Conservation (phyloP, 805 yeast genomes). For the Naumovozyma castellii region DNA sequence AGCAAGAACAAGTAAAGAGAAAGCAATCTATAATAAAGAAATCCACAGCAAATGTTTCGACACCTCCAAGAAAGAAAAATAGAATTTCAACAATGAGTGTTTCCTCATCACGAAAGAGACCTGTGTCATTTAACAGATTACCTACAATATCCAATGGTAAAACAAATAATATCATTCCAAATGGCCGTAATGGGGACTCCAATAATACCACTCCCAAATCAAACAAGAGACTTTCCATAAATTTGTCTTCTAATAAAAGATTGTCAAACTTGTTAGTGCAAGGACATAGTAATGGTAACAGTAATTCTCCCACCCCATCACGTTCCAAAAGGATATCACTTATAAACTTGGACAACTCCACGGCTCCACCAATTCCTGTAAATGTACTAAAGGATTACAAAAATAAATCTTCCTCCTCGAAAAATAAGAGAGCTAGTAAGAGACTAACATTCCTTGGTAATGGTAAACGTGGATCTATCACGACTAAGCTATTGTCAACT, state of each 20-base stretch:
- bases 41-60: conserved; percentile 7
- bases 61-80: conserved; percentile 30
- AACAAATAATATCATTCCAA: conserved; percentile 10
- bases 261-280: conserved; percentile 11
- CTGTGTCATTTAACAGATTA: conserved; percentile 37
- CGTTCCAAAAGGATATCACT: conserved; percentile 21
- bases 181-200: no score
- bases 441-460: conserved; percentile 32
- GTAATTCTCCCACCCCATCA: conserved; percentile 26
- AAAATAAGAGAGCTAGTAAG: conserved; percentile 19
- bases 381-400: conserved; percentile 17
- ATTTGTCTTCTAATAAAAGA: conserved; percentile 23
- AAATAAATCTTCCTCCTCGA: conserved; percentile 1
- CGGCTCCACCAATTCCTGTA: conserved; percentile 22
- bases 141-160: conserved; percentile 20
- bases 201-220: background rate
- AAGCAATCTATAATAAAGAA: conserved; percentile 25
- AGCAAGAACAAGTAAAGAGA: conserved; percentile 34
- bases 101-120: conserved; percentile 41
- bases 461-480: conserved; percentile 58
- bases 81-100: conserved; percentile 37
- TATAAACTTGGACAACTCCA: conserved; percentile 13
- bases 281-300: conserved; percentile 8
- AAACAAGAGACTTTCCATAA: conserved; percentile 17
- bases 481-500: conserved; percentile 59